Percentiles rank a stretch among this genome's conserved stretches.
Evolutionary conservation across 257 asterid species (phyloP).

Genomic region (Ajuga chamaepitys): DNA sequence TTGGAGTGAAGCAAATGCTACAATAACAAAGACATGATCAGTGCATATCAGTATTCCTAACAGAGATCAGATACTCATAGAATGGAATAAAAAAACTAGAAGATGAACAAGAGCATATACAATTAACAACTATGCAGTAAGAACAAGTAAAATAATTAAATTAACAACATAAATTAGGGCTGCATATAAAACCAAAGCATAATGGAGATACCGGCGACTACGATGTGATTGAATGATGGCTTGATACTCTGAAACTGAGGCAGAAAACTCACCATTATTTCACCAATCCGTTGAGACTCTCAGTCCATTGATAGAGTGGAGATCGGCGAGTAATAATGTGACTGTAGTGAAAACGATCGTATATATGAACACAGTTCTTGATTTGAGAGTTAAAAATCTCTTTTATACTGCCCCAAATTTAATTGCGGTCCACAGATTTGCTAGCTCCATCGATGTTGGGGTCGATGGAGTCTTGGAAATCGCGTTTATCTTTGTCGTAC

Average conservation of each 20-base stretch:
- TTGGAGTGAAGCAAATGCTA: constrained; percentile 7
- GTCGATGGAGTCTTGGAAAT: constrained; percentile 11
- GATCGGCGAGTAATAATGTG: constrained; percentile 32
- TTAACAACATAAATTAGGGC: neutral
- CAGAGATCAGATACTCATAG: neutral
- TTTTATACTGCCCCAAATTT: constrained; percentile 12
- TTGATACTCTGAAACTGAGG: constrained; percentile 97
- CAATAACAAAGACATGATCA: neutral
- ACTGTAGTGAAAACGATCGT: neutral
- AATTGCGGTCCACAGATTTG: constrained; percentile 14
- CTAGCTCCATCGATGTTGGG: constrained; percentile 19
- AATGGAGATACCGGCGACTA: constrained; percentile 62
- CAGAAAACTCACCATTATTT: constrained; percentile 74
- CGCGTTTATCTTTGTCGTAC: neutral
- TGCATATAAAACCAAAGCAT: neutral
- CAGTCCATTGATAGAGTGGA: constrained; percentile 23
- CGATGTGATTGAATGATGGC: constrained; percentile 66
- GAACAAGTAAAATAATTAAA: neutral
- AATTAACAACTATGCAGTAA: neutral
- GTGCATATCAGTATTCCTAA: constrained; percentile 1
- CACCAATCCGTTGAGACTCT: constrained; percentile 41
- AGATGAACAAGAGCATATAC: neutral
- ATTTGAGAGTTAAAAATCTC: neutral
- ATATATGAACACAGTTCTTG: neutral
- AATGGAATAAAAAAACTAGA: neutral